These are phyloP conservation scores for Leishmania martiniquensis DNA, from an alignment of 208 protist genomes.

Conservation along the genomic window DNA sequence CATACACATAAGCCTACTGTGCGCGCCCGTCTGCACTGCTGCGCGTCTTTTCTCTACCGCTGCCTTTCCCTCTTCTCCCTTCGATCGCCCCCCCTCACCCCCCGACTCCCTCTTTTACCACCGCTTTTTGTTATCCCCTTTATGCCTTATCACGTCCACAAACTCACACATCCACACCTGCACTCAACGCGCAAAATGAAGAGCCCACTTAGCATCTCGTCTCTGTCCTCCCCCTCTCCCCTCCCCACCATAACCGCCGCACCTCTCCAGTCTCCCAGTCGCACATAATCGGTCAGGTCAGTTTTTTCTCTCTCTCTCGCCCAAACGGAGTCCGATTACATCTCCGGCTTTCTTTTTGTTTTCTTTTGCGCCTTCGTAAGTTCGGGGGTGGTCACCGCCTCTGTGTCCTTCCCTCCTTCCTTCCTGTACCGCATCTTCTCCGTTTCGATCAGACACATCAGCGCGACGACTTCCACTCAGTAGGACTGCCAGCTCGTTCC, in stretches of 20 bases:
- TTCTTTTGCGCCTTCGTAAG: not conserved
- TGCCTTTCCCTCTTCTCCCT: not conserved
- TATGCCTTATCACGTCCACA: not conserved
- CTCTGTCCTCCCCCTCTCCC: not conserved
- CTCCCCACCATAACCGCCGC: not conserved
- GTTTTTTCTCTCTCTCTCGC: not conserved
- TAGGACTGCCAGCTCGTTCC: not conserved
- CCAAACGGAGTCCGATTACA: not conserved
- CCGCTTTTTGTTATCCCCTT: not conserved
- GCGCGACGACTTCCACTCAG: not conserved
- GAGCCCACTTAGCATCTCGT: not conserved
- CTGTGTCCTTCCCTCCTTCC: not conserved
- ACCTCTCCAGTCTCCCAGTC: not conserved
- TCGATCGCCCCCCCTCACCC: too few species aligned
- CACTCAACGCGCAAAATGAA: slow-evolving; percentile 1
- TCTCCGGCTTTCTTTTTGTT: not conserved
- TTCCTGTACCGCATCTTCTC: not conserved
- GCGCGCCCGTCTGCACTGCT: not conserved
- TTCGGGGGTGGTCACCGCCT: not conserved
- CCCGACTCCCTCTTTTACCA: not conserved
- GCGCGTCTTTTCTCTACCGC: not conserved
- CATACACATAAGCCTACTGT: not conserved
- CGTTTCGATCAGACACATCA: not conserved
- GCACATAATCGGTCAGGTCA: not conserved
- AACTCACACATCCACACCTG: slow-evolving; percentile 4